Percentiles rank a stretch among this genome's conserved stretches.
phyloP scores from a whole-genome alignment of 495 filamentous ascomycete genomes.

The Chlorociboria aeruginascens region DNA sequence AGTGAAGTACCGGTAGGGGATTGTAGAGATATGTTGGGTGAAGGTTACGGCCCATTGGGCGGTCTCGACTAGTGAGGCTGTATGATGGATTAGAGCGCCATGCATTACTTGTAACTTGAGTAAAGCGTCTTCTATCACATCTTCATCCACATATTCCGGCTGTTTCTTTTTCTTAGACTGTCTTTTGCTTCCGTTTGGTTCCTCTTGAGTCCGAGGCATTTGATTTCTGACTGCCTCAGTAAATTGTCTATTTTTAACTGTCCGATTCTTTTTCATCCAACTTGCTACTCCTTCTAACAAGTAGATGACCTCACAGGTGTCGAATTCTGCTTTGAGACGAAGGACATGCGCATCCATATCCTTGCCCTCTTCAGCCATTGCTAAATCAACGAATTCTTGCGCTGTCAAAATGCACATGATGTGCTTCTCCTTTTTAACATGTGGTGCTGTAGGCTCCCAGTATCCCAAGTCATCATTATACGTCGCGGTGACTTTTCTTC shows the following conservation, averaged over 20 bases:
- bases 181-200: constrained; percentile 10
- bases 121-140: constrained; percentile 61
- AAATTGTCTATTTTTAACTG: constrained; percentile 53
- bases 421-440: constrained; percentile 52
- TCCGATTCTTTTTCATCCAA: constrained; percentile 62
- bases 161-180: constrained; percentile 28
- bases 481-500: constrained; percentile 50
- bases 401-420: constrained; percentile 55
- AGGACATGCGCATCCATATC: constrained; percentile 50
- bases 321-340: constrained; percentile 41
- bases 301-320: constrained; percentile 49
- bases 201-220: constrained; percentile 22
- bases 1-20: constrained; percentile 47
- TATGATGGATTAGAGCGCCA: constrained; percentile 60
- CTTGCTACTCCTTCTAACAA: constrained; percentile 59
- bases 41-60: constrained; percentile 70
- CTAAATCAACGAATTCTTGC: constrained; percentile 55
- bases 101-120: constrained; percentile 61
- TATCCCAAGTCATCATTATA: constrained; percentile 49
- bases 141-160: constrained; percentile 51
- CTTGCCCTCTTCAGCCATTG: constrained; percentile 29
- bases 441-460: constrained; percentile 53
- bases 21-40: constrained; percentile 69
- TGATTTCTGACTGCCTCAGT: constrained; percentile 51
- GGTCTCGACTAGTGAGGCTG: constrained; percentile 46